These are phyloP conservation scores for Cochlearia excelsa DNA, from an alignment of 345 rosid genomes.

Conservation along the genomic window DNA sequence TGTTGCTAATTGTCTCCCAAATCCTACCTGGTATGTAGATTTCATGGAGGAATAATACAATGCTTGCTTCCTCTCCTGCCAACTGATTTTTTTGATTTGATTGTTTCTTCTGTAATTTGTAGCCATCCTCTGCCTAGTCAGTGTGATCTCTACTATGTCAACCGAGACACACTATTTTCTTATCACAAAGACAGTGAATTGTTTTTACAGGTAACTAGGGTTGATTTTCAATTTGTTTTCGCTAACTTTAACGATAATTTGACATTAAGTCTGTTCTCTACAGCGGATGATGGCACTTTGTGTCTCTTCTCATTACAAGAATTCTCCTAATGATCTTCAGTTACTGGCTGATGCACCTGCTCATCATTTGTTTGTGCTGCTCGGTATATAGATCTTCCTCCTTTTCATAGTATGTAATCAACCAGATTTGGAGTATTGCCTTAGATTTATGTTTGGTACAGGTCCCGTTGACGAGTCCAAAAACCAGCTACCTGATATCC, in stretches of 20 bases:
- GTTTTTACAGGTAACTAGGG: constrained; percentile 64
- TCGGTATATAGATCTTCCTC: constrained; percentile 48
- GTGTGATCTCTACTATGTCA: constrained; percentile 91
- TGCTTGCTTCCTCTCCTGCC: constrained; percentile 2
- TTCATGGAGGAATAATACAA: neutral
- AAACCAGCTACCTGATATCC: constrained; percentile 90
- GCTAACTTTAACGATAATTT: constrained; percentile 18
- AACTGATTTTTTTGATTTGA: neutral
- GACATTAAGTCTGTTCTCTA: constrained; percentile 32
- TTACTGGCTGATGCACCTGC: constrained; percentile 99
- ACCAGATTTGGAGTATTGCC: constrained; percentile 11
- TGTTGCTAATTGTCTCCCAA: constrained; percentile 72
- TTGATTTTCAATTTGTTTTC: neutral
- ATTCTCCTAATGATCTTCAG: constrained; percentile 97
- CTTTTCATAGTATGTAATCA: constrained; percentile 7
- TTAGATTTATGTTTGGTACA: constrained; percentile 38
- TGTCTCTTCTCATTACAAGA: constrained; percentile 97
- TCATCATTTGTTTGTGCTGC: constrained; percentile 89
- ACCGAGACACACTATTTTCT: constrained; percentile 90
- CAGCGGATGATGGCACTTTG: constrained; percentile 99
- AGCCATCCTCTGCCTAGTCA: constrained; percentile 87
- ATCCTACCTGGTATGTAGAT: constrained; percentile 39
- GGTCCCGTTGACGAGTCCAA: constrained; percentile 93
- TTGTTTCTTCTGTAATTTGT: constrained; percentile 24
- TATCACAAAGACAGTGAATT: constrained; percentile 90